Percentiles rank a stretch among this genome's conserved stretches.
Conservation (phyloP, 345 rosid species). For the Eucalyptus paniculata region DNA sequence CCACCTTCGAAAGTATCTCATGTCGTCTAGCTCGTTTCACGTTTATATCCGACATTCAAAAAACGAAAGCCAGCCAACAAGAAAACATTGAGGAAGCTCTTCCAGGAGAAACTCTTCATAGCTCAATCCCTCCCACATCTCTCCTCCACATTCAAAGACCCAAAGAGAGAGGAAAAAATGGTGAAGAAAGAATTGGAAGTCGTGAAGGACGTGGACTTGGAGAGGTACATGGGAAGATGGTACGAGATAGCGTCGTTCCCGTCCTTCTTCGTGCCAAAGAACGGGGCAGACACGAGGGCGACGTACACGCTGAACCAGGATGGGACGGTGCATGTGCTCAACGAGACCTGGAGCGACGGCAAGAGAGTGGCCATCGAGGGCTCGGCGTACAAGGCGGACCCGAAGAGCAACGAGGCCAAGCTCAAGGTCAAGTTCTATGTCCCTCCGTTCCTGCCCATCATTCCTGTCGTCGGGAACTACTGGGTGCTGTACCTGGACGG, state of each 20-base stretch:
- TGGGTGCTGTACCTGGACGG: slow-evolving; percentile 71
- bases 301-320: slow-evolving; percentile 68
- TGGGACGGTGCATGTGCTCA: slow-evolving; percentile 68
- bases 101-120: background rate
- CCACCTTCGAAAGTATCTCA: background rate
- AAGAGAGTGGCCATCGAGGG: slow-evolving; percentile 63
- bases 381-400: slow-evolving; percentile 61
- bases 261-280: slow-evolving; percentile 55
- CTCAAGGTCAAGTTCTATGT: slow-evolving; percentile 81
- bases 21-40: background rate
- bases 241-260: slow-evolving; percentile 91
- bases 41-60: background rate
- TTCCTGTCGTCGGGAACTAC: slow-evolving; percentile 74
- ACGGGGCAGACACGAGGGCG: slow-evolving; percentile 71
- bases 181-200: slow-evolving; percentile 53
- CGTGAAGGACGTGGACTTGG: slow-evolving; percentile 51
- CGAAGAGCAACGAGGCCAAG: slow-evolving; percentile 77
- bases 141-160: background rate
- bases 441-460: slow-evolving; percentile 76
- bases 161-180: background rate
- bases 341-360: slow-evolving; percentile 76
- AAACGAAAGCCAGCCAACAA: background rate
- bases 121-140: background rate
- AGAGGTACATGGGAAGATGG: slow-evolving; percentile 88
- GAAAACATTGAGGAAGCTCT: background rate